A percentile compares a stretch with the other conserved stretches of the same genome.
Conservation (phyloP, 2,329 filamentous ascomycete species). For the Diaporthe helianthi region DNA sequence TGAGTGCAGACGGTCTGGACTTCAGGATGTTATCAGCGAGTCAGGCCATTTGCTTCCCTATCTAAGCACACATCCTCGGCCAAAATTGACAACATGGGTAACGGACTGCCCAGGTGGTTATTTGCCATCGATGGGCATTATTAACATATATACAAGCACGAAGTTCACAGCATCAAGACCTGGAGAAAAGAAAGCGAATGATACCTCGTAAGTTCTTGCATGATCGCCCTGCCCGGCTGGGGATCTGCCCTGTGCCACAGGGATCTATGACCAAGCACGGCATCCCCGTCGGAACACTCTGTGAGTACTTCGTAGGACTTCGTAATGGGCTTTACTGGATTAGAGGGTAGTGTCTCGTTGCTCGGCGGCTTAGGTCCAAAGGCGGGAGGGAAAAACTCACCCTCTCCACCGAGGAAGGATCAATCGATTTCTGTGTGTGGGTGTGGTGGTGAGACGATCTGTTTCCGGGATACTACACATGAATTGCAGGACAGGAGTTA, state of each 20-base stretch:
- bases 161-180: slow-evolving; percentile 39
- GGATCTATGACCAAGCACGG: slow-evolving; percentile 39
- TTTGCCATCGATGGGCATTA: slow-evolving; percentile 36
- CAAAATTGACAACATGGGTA: slow-evolving; percentile 44
- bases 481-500: neutral
- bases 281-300: slow-evolving; percentile 42
- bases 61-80: slow-evolving; percentile 37
- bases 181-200: slow-evolving; percentile 35
- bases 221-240: slow-evolving; percentile 40
- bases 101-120: slow-evolving; percentile 49
- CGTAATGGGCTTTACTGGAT: slow-evolving; percentile 46
- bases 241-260: slow-evolving; percentile 42
- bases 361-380: slow-evolving; percentile 33
- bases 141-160: slow-evolving; percentile 30
- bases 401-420: neutral
- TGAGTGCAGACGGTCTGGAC: slow-evolving; percentile 35
- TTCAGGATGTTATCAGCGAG: slow-evolving; percentile 47
- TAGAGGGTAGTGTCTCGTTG: slow-evolving; percentile 46
- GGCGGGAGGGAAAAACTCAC: neutral
- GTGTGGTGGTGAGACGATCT: neutral
- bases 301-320: slow-evolving; percentile 41
- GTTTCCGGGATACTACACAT: neutral
- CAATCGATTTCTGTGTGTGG: no score
- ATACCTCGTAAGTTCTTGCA: slow-evolving; percentile 39
- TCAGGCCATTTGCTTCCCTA: slow-evolving; percentile 45